phyloP scores from a whole-genome alignment of 805 yeast species.

The Wickerhamiella siamensis region DNA sequence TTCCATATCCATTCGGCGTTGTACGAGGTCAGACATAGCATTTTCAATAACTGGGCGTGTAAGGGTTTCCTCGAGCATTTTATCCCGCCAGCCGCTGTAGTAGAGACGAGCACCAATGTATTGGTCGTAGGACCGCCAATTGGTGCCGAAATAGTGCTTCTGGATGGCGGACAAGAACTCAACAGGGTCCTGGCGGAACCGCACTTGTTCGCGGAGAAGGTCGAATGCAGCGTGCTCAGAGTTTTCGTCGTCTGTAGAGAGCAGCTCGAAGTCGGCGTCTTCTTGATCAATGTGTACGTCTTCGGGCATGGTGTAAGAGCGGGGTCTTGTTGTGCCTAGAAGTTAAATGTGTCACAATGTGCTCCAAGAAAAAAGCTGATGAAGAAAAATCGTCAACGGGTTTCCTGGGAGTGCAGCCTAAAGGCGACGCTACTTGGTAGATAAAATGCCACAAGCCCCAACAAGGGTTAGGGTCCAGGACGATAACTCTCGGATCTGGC shows the following conservation, averaged over 20 bases:
- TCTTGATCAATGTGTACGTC: not conserved
- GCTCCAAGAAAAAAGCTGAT: no score
- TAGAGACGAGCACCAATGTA: conserved; percentile 26
- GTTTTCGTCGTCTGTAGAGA: not conserved
- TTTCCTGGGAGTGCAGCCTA: no score
- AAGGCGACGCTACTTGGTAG: no score
- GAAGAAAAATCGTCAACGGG: no score
- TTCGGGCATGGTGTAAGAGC: not conserved
- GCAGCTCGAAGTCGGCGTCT: conserved; percentile 9
- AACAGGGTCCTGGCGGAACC: conserved; percentile 27
- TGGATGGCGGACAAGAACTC: conserved; percentile 22
- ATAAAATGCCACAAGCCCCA: no score
- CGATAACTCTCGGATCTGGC: no score
- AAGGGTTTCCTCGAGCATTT: conserved; percentile 20
- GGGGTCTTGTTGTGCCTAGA: no score
- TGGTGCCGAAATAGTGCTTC: conserved; percentile 22
- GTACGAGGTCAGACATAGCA: conserved; percentile 23
- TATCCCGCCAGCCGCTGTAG: conserved; percentile 22
- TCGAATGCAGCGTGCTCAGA: conserved; percentile 2
- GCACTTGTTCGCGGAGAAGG: conserved; percentile 13
- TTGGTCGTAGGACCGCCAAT: conserved; percentile 27
- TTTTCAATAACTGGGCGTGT: conserved; percentile 20
- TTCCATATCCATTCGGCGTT: conserved; percentile 21
- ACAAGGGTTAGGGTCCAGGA: no score
- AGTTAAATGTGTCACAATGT: no score